These are phyloP conservation scores for Bonnemaisonia californica DNA, from an alignment of 31 red algal genomes.

Conservation along the genomic window DNA sequence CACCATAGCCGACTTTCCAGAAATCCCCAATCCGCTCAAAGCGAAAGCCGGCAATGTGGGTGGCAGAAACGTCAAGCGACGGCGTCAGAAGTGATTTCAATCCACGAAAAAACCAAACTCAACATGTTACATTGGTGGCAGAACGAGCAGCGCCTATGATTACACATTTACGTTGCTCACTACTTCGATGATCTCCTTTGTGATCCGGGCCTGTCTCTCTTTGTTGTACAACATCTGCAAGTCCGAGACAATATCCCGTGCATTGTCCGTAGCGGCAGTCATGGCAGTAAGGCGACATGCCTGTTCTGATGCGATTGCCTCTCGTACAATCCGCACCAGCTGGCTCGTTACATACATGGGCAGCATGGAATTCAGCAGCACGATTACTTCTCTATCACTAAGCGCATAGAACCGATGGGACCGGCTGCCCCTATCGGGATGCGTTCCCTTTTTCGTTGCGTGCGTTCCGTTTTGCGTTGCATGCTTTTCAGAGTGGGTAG, in stretches of 20 bases:
- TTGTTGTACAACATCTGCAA: slow-evolving; percentile 55
- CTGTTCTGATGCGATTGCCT: slow-evolving; percentile 68
- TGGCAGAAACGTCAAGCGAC: slow-evolving; percentile 1
- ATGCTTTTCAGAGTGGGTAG: neutral
- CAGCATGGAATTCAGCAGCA: slow-evolving; percentile 65
- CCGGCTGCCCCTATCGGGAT: neutral
- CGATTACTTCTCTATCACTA: slow-evolving; percentile 48
- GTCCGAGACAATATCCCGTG: slow-evolving; percentile 37
- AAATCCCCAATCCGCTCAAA: slow-evolving; percentile 39
- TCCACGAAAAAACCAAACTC: no score
- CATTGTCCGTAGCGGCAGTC: slow-evolving; percentile 74
- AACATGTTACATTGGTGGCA: neutral
- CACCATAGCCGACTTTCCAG: slow-evolving; percentile 66
- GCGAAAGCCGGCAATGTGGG: neutral
- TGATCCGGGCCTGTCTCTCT: slow-evolving; percentile 65
- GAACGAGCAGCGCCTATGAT: slow-evolving; percentile 2
- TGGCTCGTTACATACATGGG: slow-evolving; percentile 76
- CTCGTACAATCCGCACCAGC: slow-evolving; percentile 59
- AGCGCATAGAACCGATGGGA: slow-evolving; percentile 40
- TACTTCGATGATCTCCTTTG: slow-evolving; percentile 63
- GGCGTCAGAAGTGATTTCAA: slow-evolving; percentile 19
- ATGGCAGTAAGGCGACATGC: slow-evolving; percentile 64
- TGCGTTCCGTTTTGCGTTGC: neutral
- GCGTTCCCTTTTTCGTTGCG: neutral
- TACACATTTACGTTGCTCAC: slow-evolving; percentile 44